These are phyloP conservation scores for Calocybe gangraenosa DNA, from an alignment of 768 basidiomycete species.

Conservation along the genomic window DNA sequence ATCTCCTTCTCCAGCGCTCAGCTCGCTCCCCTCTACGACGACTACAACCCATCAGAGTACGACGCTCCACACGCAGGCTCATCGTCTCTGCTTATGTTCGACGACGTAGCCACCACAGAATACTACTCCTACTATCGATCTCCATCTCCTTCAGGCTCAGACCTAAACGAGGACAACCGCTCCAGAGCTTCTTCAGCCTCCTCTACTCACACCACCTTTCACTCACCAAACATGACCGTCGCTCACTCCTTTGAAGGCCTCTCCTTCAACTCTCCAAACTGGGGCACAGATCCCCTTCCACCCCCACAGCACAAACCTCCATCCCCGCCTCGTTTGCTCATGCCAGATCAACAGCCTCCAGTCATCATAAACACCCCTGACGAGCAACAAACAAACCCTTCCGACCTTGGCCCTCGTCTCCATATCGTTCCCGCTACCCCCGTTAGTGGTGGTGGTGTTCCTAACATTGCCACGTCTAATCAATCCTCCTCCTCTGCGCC, in stretches of 20 bases:
- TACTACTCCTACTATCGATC: constrained; percentile 63
- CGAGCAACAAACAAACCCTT: constrained; percentile 43
- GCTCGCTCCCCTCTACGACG: constrained; percentile 23
- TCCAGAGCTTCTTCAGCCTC: constrained; percentile 68
- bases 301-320: constrained; percentile 28
- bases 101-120: constrained; percentile 22
- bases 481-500: not conserved
- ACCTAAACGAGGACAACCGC: constrained; percentile 43
- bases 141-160: constrained; percentile 47
- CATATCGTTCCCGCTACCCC: constrained; percentile 85
- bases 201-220: constrained; percentile 42
- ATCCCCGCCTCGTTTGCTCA: constrained; percentile 54
- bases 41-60: constrained; percentile 72
- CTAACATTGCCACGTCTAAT: constrained; percentile 20
- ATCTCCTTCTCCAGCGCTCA: constrained; percentile 49
- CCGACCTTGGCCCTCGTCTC: constrained; percentile 54
- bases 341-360: constrained; percentile 43
- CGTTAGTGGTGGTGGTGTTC: constrained; percentile 55
- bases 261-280: constrained; percentile 62
- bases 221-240: constrained; percentile 55
- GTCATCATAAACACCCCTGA: constrained; percentile 59
- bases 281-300: constrained; percentile 47
- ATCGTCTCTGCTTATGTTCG: constrained; percentile 60
- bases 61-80: constrained; percentile 48
- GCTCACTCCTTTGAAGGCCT: constrained; percentile 59